Conservation (phyloP, 1,284 basidiomycete species). For the Amylostereum chailletii region DNA sequence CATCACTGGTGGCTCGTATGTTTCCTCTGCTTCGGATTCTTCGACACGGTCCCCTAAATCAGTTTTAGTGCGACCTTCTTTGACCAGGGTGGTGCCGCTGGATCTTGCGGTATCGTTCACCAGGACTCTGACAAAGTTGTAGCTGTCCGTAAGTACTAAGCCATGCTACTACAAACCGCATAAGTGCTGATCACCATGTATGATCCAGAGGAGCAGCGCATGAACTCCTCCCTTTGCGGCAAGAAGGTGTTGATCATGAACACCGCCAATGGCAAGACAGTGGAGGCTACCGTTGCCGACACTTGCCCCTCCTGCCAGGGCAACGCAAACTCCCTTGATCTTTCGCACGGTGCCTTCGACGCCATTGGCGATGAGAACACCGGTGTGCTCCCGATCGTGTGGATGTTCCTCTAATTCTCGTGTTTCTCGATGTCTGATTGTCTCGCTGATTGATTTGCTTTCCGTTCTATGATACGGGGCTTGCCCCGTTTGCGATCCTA, state of each 20-base stretch:
- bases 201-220: conserved; percentile 4
- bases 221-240: conserved; percentile 54
- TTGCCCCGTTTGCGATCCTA: conserved; percentile 7
- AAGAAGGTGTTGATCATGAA: conserved; percentile 59
- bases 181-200: not conserved
- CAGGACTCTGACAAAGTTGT: conserved; percentile 59
- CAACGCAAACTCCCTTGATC: conserved; percentile 64
- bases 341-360: conserved; percentile 70
- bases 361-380: conserved; percentile 33
- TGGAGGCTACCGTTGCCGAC: conserved; percentile 66
- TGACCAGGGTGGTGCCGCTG: conserved; percentile 58
- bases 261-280: conserved; percentile 41
- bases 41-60: conserved; percentile 15
- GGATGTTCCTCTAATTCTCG: conserved; percentile 7
- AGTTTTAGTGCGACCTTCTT: conserved; percentile 57
- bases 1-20: conserved; percentile 41
- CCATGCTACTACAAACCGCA: not conserved
- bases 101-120: conserved; percentile 69
- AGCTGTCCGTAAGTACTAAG: conserved; percentile 46
- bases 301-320: conserved; percentile 74
- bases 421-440: not conserved
- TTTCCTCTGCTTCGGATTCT: conserved; percentile 4
- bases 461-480: conserved; percentile 11
- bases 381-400: conserved; percentile 3
- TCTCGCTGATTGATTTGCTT: conserved; percentile 2